Percentiles rank a stretch among this genome's conserved stretches.
These are phyloP conservation scores for Curvularia sp. DNA, from an alignment of 2,329 filamentous ascomycete genomes.

Conservation along the genomic window DNA sequence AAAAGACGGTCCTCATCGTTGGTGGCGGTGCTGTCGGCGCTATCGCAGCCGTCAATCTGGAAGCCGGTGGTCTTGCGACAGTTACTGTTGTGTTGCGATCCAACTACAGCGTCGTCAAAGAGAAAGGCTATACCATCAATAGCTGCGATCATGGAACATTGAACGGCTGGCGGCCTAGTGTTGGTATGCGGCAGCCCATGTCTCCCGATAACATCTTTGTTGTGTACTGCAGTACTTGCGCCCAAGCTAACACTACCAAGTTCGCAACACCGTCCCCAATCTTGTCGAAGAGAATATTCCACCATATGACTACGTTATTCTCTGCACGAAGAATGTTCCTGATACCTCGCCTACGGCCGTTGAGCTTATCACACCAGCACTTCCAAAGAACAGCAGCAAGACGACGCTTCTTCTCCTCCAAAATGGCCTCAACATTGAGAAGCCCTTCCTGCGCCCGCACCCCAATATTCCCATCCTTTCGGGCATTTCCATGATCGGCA, in stretches of 20 bases:
- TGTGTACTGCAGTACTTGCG: not conserved
- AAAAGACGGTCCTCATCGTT: conserved; percentile 59
- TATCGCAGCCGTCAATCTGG: conserved; percentile 63
- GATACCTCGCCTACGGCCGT: conserved; percentile 60
- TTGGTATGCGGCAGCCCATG: conserved; percentile 39
- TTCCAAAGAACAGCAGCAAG: conserved; percentile 56
- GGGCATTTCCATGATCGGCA: conserved; percentile 62
- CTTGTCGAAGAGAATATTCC: conserved; percentile 43
- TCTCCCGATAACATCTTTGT: not conserved
- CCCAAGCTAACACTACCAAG: conserved; percentile 33
- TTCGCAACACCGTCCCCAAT: conserved; percentile 59
- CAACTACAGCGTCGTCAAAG: conserved; percentile 59
- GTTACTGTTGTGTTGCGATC: conserved; percentile 65
- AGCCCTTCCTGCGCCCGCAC: conserved; percentile 59
- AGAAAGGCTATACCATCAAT: conserved; percentile 62
- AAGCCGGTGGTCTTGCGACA: conserved; percentile 58
- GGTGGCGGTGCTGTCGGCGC: conserved; percentile 65
- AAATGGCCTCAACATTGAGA: conserved; percentile 70
- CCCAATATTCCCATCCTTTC: conserved; percentile 62
- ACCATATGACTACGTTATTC: conserved; percentile 64
- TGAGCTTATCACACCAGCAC: conserved; percentile 60
- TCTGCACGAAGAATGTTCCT: conserved; percentile 66
- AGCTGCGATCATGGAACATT: conserved; percentile 64
- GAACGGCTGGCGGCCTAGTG: conserved; percentile 58
- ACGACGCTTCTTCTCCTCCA: conserved; percentile 66